A percentile compares a stretch with the other conserved stretches of the same genome.
phyloP scores from a whole-genome alignment of 2,329 filamentous ascomycete species.

The Beauveria varroae region DNA sequence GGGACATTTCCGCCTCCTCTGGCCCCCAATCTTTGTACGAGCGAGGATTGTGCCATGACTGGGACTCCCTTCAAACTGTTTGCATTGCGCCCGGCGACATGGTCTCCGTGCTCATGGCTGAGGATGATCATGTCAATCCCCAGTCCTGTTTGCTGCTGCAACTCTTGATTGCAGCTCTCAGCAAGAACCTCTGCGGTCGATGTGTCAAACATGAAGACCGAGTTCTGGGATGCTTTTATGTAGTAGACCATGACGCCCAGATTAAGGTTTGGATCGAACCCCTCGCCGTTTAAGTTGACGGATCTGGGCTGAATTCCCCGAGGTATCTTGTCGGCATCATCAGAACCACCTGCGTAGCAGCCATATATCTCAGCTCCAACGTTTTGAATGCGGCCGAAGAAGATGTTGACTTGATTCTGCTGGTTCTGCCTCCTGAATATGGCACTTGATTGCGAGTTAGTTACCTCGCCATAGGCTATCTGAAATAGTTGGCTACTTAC shows the following conservation, averaged over 20 bases:
- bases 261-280: constrained; percentile 1
- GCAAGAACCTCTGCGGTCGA: neutral
- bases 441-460: neutral
- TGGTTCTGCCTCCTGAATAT: neutral
- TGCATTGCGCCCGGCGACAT: neutral
- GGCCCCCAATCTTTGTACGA: neutral
- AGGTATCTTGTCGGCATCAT: constrained; percentile 1
- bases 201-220: constrained; percentile 4
- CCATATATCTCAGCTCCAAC: constrained; percentile 1
- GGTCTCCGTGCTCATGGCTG: constrained; percentile 4
- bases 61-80: neutral
- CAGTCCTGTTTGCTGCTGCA: neutral
- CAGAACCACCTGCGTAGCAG: constrained; percentile 1
- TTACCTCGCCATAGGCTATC: neutral
- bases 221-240: neutral
- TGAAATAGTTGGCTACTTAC: neutral
- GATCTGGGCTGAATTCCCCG: neutral
- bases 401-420: neutral
- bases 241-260: constrained; percentile 6
- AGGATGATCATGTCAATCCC: neutral
- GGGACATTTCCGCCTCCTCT: neutral
- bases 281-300: neutral
- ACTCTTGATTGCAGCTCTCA: constrained; percentile 1
- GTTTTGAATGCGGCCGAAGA: constrained; percentile 1
- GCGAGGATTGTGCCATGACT: neutral